These are phyloP conservation scores for Scytalidium lignicola DNA, from an alignment of 2,329 filamentous ascomycete species.

Conservation along the genomic window DNA sequence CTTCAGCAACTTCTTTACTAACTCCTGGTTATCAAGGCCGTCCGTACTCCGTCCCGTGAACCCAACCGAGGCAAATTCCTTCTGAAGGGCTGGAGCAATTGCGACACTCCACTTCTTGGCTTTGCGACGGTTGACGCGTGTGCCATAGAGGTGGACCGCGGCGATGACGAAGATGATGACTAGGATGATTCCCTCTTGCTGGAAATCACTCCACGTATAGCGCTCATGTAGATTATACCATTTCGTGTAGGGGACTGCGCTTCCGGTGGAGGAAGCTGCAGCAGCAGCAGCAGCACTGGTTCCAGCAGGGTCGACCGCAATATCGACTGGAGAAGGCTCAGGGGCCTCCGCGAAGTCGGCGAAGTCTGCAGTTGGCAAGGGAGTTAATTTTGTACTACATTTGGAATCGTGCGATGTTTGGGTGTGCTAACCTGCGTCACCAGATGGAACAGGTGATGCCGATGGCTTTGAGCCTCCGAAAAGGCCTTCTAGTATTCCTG, in stretches of 20 bases:
- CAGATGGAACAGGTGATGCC: conserved; percentile 42
- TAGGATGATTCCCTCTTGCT: conserved; percentile 78
- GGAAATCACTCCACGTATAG: conserved; percentile 77
- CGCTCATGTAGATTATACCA: conserved; percentile 98
- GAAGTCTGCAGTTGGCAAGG: conserved; percentile 59
- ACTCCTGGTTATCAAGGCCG: conserved; percentile 32
- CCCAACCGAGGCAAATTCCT: conserved; percentile 84
- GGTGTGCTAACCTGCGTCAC: conserved; percentile 56
- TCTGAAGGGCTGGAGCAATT: conserved; percentile 64
- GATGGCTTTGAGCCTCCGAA: conserved; percentile 63
- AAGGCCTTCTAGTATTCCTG: conserved; percentile 45
- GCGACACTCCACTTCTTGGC: conserved; percentile 75
- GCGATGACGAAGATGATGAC: conserved; percentile 70
- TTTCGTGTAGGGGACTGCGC: conserved; percentile 69
- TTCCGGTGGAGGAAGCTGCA: conserved; percentile 42
- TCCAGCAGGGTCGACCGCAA: conserved; percentile 37
- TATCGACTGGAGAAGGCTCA: conserved; percentile 53
- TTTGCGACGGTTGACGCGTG: conserved; percentile 71
- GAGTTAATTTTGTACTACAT: neutral
- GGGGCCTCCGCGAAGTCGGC: conserved; percentile 85
- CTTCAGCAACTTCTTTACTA: conserved; percentile 60
- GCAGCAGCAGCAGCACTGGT: conserved; percentile 38
- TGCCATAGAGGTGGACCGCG: conserved; percentile 74
- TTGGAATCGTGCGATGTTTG: conserved; percentile 13
- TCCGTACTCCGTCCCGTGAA: conserved; percentile 55